Conservation (phyloP, 2,329 filamentous ascomycete genomes). For the Xylariaceae sp. region DNA sequence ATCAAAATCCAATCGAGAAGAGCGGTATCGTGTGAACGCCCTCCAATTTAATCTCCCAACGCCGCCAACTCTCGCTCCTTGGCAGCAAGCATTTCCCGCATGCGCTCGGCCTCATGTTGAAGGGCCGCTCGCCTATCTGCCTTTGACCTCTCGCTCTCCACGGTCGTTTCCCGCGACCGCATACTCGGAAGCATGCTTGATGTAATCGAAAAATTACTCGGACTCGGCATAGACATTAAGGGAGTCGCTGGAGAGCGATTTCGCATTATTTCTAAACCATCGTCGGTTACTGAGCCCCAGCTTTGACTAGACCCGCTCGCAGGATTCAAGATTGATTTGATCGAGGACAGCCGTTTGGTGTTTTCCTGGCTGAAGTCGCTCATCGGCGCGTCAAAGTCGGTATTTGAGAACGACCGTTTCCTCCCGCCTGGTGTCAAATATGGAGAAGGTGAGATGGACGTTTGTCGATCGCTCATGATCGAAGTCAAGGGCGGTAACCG, state of each 20-base stretch:
- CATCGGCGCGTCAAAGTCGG: constrained; percentile 49
- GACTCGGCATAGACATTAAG: constrained; percentile 41
- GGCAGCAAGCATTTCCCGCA: constrained; percentile 68
- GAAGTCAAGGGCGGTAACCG: constrained; percentile 55
- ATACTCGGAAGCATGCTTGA: constrained; percentile 28
- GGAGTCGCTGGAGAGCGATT: constrained; percentile 44
- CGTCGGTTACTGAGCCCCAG: constrained; percentile 29
- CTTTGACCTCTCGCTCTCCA: constrained; percentile 51
- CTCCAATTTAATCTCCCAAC: constrained; percentile 34
- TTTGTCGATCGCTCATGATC: constrained; percentile 49
- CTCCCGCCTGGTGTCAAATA: constrained; percentile 60
- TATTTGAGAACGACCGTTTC: constrained; percentile 66
- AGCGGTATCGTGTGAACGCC: neutral
- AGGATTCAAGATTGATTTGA: constrained; percentile 73
- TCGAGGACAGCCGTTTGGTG: constrained; percentile 67
- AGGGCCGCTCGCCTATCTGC: constrained; percentile 64
- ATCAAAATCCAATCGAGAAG: neutral
- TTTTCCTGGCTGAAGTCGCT: constrained; percentile 44
- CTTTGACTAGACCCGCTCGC: constrained; percentile 26
- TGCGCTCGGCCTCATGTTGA: constrained; percentile 70
- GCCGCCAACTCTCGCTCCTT: constrained; percentile 72
- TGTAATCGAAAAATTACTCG: constrained; percentile 37
- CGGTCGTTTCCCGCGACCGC: constrained; percentile 32
- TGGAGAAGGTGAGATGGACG: constrained; percentile 59
- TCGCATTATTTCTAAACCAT: constrained; percentile 40